Evolutionary conservation across 768 basidiomycete genomes (phyloP).

Genomic region (Boletus rubescentipes): DNA sequence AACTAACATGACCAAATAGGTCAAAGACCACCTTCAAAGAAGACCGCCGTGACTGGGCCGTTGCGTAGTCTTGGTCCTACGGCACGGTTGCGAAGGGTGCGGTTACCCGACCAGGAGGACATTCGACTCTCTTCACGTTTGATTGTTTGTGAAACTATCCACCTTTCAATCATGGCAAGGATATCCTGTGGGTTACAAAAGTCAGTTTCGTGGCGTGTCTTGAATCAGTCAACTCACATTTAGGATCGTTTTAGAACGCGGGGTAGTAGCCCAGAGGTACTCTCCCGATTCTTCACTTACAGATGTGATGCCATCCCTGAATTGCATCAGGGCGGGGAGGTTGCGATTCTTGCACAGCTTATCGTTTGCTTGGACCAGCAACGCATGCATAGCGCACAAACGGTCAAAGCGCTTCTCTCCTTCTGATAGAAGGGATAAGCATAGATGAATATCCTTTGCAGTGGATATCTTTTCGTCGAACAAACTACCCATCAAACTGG

Average conservation of each 20-base stretch:
- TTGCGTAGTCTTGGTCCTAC: slow-evolving; percentile 29
- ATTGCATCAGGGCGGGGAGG: slow-evolving; percentile 16
- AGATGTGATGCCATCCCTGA: slow-evolving; percentile 17
- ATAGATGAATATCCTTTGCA: slow-evolving; percentile 31
- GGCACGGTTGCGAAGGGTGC: slow-evolving; percentile 13
- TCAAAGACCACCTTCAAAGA: neutral
- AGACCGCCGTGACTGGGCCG: neutral
- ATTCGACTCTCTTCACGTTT: slow-evolving; percentile 16
- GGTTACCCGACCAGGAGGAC: neutral
- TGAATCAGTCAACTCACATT: slow-evolving; percentile 13
- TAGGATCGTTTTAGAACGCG: slow-evolving; percentile 17
- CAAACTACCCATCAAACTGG: slow-evolving; percentile 34
- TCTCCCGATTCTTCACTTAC: slow-evolving; percentile 13
- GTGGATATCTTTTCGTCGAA: slow-evolving; percentile 25
- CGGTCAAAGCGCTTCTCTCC: slow-evolving; percentile 25
- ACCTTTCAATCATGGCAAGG: slow-evolving; percentile 25
- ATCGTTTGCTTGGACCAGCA: slow-evolving; percentile 33
- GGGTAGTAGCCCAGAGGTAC: slow-evolving; percentile 21
- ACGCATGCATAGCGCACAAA: slow-evolving; percentile 36
- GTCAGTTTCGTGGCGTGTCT: neutral
- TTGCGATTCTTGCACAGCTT: slow-evolving; percentile 31
- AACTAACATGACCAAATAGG: slow-evolving; percentile 16
- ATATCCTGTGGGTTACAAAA: slow-evolving; percentile 24
- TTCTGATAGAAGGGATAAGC: slow-evolving; percentile 25
- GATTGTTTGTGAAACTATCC: slow-evolving; percentile 20